Evolutionary conservation across 2,329 filamentous ascomycete species (phyloP), one percentile per base, ranked within the genome.

Genomic region (Pyrenochaeta sp.): DNA sequence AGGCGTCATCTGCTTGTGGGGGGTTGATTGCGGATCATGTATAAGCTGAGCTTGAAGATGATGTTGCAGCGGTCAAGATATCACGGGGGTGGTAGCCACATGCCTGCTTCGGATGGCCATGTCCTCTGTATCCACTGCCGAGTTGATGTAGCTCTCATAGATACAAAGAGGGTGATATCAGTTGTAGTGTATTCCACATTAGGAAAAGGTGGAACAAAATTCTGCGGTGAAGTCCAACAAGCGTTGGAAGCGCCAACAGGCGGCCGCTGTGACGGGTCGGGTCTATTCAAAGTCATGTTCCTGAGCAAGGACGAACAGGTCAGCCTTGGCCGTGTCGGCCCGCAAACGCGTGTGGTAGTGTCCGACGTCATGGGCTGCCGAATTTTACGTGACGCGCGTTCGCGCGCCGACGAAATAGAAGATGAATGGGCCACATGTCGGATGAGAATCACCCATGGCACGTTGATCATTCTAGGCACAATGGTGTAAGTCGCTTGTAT

Each of bases 371-470:
- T 54, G 56, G 61, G 59, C 32, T 28, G 48, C 52, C 52, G 46
- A 39, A 56, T 49, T 51, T 49, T 30, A 39, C 43, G 62, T 40
- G 55, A 62, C 62, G 62, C 62, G 62, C 62, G 62, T 65, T 65
- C 62, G 50, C 52, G 30, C 52, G 47, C 45, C 54, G 40, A 46
- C 43, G 32, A 44, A 43, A 45, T 40, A 22, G 40, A 32, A 22
- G 28, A 34, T 45, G 34, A 54, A 27, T 13, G 9, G 55, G 39
- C 30, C 5, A 32, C 30, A 32, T 32, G 30, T 32, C 30, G 6
- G 9, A 22, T 19, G 19, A 19, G 19, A 15, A 39, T 39, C 15
- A 9, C 22, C 22, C 5, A n/a, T 22, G 9, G 15, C 15, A 9
- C 15, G 15, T 22, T 8, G 15, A 42, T 42, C 5, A 42, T 42